Evolutionary conservation across 352 stramenopile species (phyloP), one percentile per base, ranked within the genome.

Genomic region (Phytophthora sp.): DNA sequence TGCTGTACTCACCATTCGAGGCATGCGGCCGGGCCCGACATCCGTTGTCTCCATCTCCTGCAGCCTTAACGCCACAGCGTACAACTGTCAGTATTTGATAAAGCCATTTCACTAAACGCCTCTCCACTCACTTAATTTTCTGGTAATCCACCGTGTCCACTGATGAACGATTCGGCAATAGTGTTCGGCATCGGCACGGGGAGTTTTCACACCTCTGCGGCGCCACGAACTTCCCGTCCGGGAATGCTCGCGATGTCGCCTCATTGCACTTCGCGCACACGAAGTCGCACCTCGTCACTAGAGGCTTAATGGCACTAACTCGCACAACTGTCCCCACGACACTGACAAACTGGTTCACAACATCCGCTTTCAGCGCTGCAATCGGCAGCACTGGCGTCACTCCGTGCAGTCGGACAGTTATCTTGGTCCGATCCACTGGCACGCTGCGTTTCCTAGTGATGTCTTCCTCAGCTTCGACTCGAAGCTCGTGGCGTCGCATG

Each of bases 41-140:
- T 87, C 79, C 28, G 96, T 95, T 32, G 91, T 93, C 55, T 98
- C 92, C 50, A 98, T 95, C 66, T 98, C 94, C 66, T 97, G 64
- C 69, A 95, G 65, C 76, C 91, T 82, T 24, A 6, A 30, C 15
- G 23, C 51, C 26, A 56, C n/a, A n/a, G n/a, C n/a, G n/a, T n/a
- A n/a, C n/a, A n/a, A n/a, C n/a, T n/a, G n/a, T n/a, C n/a, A n/a
- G n/a, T n/a, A n/a, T n/a, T n/a, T n/a, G n/a, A n/a, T n/a, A n/a
- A n/a, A n/a, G n/a, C n/a, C n/a, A n/a, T n/a, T n/a, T n/a, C n/a
- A n/a, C n/a, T n/a, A n/a, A 26, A 15, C 41, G 37, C 24, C 28
- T 10, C 17, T 17, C 17, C n/a, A 73, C 77, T 50, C 51, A 92
- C 84, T 92, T 92, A 56, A 95, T 91, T 55, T 88, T 91, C 62